Conservation (phyloP, 2,329 filamentous ascomycete genomes). For the Calonectria pseudoreteaudii region DNA sequence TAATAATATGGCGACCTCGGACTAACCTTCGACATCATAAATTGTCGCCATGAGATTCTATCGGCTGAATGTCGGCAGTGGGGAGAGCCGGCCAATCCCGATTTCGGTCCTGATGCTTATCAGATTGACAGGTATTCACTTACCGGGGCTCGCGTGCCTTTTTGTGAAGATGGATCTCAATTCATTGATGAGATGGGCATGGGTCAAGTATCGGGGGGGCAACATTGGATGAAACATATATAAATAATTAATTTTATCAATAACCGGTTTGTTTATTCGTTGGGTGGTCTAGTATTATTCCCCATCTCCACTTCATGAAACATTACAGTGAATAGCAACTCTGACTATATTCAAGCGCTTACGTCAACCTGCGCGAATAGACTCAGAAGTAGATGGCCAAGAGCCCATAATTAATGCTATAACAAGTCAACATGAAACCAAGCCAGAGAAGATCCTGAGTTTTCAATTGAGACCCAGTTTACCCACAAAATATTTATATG, state of each 20-base stretch:
- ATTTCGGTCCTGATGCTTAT: constrained; percentile 28
- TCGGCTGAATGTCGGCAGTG: constrained; percentile 44
- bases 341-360: background rate
- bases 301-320: background rate
- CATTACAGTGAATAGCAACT: background rate
- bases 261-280: background rate
- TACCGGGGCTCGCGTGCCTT: constrained; percentile 33
- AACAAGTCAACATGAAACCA: background rate
- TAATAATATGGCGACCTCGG: constrained; percentile 48
- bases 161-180: background rate
- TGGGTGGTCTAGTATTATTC: background rate
- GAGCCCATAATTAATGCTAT: background rate
- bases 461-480: background rate
- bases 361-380: background rate
- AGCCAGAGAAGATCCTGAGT: background rate
- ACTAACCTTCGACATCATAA: constrained; percentile 46
- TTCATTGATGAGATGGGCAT: background rate
- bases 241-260: background rate
- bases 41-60: constrained; percentile 47
- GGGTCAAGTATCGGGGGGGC: background rate
- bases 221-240: background rate
- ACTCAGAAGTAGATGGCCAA: background rate
- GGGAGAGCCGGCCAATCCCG: constrained; percentile 26
- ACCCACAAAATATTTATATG: background rate
- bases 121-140: constrained; percentile 37